Conservation (phyloP, 2,329 filamentous ascomycete species). For the Botrytis squamosa region DNA sequence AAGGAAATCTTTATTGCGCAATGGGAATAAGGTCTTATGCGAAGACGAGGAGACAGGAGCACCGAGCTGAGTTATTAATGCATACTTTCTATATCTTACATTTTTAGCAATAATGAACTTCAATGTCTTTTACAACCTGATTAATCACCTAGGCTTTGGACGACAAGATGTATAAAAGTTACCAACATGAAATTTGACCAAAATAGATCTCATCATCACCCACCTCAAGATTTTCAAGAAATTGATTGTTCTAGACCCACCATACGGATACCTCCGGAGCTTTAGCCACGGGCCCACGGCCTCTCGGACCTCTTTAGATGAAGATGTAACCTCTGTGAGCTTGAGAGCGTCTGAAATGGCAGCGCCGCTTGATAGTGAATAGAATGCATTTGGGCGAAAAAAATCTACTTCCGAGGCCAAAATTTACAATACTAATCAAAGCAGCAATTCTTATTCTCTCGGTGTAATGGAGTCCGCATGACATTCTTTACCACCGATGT, state of each 20-base stretch:
- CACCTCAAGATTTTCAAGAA: neutral
- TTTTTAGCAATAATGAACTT: neutral
- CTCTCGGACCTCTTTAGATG: neutral
- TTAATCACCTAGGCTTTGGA: neutral
- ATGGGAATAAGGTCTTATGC: neutral
- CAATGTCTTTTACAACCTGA: neutral
- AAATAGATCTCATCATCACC: neutral
- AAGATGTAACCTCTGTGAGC: neutral
- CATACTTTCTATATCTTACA: neutral
- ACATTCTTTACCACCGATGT: neutral
- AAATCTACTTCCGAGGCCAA: neutral
- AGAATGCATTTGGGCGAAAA: neutral
- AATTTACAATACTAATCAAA: neutral
- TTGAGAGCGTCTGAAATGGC: neutral
- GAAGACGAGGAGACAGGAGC: neutral
- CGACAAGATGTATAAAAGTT: neutral
- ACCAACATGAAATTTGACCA: neutral
- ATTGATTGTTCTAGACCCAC: slow-evolving; percentile 1
- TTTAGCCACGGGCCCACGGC: slow-evolving; percentile 1
- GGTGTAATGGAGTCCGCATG: neutral
- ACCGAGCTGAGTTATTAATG: neutral
- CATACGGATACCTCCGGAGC: neutral
- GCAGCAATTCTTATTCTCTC: neutral
- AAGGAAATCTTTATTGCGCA: neutral
- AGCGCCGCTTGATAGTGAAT: neutral